Conservation (phyloP, 2,329 filamentous ascomycete genomes). For the Hypoxylon sp. region DNA sequence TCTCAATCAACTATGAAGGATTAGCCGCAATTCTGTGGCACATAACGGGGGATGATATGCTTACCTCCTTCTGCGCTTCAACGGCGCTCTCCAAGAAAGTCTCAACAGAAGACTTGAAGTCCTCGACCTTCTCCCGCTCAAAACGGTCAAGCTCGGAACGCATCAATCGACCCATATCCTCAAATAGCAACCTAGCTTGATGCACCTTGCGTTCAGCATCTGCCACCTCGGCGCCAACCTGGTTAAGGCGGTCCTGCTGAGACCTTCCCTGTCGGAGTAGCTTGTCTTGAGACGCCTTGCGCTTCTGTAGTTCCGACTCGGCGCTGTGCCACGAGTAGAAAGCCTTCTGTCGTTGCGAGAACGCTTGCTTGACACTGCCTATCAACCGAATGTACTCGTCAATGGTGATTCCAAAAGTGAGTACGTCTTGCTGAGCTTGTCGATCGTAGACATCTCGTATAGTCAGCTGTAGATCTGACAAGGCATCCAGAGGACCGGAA, state of each 20-base stretch:
- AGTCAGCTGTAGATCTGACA: slow-evolving; percentile 93
- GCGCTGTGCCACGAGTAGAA: slow-evolving; percentile 95
- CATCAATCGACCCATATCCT: slow-evolving; percentile 98
- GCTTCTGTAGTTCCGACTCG: slow-evolving; percentile 91
- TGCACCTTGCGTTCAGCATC: slow-evolving; percentile 95
- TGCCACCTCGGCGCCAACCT: slow-evolving; percentile 92
- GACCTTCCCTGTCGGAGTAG: slow-evolving; percentile 94
- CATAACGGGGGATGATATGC: slow-evolving; percentile 49
- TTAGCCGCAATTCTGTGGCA: slow-evolving; percentile 41
- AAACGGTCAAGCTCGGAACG: slow-evolving; percentile 91
- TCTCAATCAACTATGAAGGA: slow-evolving; percentile 74
- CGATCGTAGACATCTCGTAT: slow-evolving; percentile 96
- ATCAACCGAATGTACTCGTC: slow-evolving; percentile 98
- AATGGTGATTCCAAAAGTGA: slow-evolving; percentile 96
- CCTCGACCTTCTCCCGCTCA: slow-evolving; percentile 97
- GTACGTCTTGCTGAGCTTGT: slow-evolving; percentile 95
- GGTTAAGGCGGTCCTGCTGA: slow-evolving; percentile 94
- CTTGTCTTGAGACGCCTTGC: slow-evolving; percentile 91
- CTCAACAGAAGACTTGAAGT: slow-evolving; percentile 98
- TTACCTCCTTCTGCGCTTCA: slow-evolving; percentile 97
- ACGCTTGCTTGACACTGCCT: slow-evolving; percentile 93
- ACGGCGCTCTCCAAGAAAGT: slow-evolving; percentile 97
- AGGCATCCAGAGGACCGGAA: slow-evolving; percentile 88
- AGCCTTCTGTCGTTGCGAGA: slow-evolving; percentile 92
- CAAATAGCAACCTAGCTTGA: slow-evolving; percentile 89